Conservation (phyloP, 2,329 filamentous ascomycete species). For the Cryphonectria nitschkei region DNA sequence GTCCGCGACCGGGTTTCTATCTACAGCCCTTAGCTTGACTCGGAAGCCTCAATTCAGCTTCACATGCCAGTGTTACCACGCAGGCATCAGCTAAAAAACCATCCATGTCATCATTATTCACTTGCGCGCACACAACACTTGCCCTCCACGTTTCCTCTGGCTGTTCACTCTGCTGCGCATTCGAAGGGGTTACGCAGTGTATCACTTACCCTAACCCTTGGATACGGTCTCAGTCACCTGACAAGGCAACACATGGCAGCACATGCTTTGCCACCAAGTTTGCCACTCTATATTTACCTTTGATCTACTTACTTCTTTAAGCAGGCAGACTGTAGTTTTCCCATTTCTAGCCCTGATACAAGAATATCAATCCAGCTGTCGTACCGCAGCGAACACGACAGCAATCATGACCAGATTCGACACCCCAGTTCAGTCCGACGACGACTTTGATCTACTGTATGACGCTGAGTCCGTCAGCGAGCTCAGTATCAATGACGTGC, state of each 20-base stretch:
- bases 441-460: conserved; percentile 22
- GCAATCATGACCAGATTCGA: conserved; percentile 11
- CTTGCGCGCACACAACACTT: background rate
- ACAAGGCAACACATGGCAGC: background rate
- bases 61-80: background rate
- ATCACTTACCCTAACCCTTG: too few species aligned
- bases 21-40: too few species aligned
- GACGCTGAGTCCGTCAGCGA: conserved; percentile 17
- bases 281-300: background rate
- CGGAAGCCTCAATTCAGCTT: too few species aligned
- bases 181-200: too few species aligned
- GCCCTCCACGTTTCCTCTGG: background rate
- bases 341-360: background rate
- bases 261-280: background rate
- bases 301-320: background rate
- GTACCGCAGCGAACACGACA: background rate
- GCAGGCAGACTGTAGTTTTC: background rate
- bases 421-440: conserved; percentile 11
- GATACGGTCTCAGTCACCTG: background rate
- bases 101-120: background rate
- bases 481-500: conserved; percentile 24
- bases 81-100: background rate
- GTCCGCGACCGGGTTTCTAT: too few species aligned
- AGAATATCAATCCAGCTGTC: background rate
- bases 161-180: too few species aligned